These are phyloP conservation scores for Arachnomyces sp. DNA, from an alignment of 2,329 filamentous ascomycete genomes.

Conservation along the genomic window DNA sequence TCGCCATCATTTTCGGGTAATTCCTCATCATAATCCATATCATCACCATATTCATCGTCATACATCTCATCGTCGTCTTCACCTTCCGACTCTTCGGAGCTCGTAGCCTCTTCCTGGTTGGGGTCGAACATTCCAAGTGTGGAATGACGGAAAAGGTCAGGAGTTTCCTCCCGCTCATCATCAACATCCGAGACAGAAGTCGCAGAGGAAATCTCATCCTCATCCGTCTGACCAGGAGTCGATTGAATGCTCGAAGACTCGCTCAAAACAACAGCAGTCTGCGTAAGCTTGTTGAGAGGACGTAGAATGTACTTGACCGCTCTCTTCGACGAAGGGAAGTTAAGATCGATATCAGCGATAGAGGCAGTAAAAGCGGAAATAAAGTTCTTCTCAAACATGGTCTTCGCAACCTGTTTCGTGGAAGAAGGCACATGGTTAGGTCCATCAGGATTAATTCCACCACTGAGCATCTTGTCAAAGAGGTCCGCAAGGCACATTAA, in stretches of 20 bases:
- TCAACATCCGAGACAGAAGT: constrained; percentile 85
- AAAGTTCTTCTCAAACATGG: constrained; percentile 99
- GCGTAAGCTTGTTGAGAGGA: constrained; percentile 77
- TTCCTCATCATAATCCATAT: constrained; percentile 88
- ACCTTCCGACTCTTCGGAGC: constrained; percentile 54
- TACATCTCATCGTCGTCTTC: constrained; percentile 89
- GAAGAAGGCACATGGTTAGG: constrained; percentile 46
- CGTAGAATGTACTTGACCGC: constrained; percentile 94
- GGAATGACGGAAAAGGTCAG: constrained; percentile 93
- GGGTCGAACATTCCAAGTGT: constrained; percentile 91
- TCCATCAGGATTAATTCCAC: constrained; percentile 57
- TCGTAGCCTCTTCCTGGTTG: constrained; percentile 70
- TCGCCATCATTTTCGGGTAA: constrained; percentile 71
- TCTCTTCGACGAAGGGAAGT: constrained; percentile 84
- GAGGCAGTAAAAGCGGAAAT: constrained; percentile 80
- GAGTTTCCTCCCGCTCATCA: constrained; percentile 84
- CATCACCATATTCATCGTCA: constrained; percentile 76
- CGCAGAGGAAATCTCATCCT: constrained; percentile 79
- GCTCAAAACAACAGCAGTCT: constrained; percentile 78
- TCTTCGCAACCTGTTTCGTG: constrained; percentile 74
- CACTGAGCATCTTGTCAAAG: constrained; percentile 84
- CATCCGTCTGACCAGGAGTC: constrained; percentile 59
- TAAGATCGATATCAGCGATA: constrained; percentile 90
- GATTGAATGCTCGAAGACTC: constrained; percentile 66
- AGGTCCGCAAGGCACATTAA: constrained; percentile 82